Evolutionary conservation across 2,329 filamentous ascomycete species (phyloP).

Genomic region (Epichloe baconii): DNA sequence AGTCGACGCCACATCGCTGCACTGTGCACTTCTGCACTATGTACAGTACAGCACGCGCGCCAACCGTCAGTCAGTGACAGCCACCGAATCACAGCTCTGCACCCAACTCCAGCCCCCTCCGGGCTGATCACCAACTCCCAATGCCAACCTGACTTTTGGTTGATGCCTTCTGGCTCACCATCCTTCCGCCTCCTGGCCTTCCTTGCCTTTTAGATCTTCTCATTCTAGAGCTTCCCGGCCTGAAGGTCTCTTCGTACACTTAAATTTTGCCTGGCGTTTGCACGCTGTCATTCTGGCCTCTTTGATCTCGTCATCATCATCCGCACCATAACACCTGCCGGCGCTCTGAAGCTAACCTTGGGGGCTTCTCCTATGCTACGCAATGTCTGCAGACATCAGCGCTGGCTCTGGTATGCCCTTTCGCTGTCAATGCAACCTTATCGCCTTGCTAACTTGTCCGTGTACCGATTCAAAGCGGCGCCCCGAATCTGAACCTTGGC

Average conservation of each 20-base stretch:
- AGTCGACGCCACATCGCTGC: neutral
- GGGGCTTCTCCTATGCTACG: slow-evolving; percentile 5
- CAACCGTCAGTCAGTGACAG: slow-evolving; percentile 1
- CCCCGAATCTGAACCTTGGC: slow-evolving; percentile 73
- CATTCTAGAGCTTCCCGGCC: no score
- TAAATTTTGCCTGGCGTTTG: no score
- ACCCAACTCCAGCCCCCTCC: neutral
- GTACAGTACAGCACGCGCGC: neutral
- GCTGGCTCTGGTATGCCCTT: slow-evolving; percentile 12
- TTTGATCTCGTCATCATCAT: neutral
- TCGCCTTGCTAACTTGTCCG: slow-evolving; percentile 6
- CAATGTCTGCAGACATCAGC: slow-evolving; percentile 14
- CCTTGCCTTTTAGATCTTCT: neutral
- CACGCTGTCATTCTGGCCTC: no score
- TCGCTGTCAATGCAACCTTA: neutral
- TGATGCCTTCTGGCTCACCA: neutral
- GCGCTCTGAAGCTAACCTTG: neutral
- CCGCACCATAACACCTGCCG: neutral
- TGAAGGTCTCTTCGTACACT: no score
- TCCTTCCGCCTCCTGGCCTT: neutral
- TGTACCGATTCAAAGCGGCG: slow-evolving; percentile 25
- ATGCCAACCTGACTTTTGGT: neutral
- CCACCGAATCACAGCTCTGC: slow-evolving; percentile 8
- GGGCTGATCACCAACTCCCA: neutral
- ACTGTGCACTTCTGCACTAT: neutral